Percentiles rank a stretch among this genome's conserved stretches.
phyloP scores from a whole-genome alignment of 768 basidiomycete species.

The Tephrocybe sp. region DNA sequence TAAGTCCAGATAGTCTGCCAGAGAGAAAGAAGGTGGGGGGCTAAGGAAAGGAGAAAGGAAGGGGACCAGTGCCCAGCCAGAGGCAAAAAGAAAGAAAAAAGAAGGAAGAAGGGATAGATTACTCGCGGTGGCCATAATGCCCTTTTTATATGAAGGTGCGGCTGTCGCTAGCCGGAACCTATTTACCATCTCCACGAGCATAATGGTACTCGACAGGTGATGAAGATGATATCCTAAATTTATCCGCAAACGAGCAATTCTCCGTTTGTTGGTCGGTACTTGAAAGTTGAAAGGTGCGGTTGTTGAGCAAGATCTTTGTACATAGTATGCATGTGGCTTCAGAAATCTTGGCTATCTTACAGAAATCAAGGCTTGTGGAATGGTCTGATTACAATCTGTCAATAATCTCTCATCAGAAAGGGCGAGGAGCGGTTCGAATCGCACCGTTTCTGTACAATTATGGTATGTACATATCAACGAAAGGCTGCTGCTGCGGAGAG shows the following conservation, averaged over 20 bases:
- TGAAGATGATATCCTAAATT: not conserved
- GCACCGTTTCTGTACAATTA: not conserved
- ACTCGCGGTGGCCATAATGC: not conserved
- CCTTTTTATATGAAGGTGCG: constrained; percentile 14
- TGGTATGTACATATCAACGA: too few relatives aligned
- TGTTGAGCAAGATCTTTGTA: not conserved
- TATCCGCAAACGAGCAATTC: too few relatives aligned
- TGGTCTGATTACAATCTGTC: not conserved
- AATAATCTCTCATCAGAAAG: not conserved
- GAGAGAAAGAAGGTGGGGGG: constrained; percentile 23
- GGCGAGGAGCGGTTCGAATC: not conserved
- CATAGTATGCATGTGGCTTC: not conserved
- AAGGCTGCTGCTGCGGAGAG: not conserved
- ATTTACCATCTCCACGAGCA: not conserved
- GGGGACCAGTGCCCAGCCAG: constrained; percentile 27
- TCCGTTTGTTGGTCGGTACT: too few relatives aligned
- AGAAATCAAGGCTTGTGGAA: not conserved
- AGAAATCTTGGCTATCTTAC: not conserved
- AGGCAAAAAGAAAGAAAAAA: constrained; percentile 23
- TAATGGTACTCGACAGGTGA: not conserved
- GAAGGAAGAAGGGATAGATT: constrained; percentile 13
- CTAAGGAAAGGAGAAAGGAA: constrained; percentile 26
- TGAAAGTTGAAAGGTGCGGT: too few relatives aligned
- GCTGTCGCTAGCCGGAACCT: constrained; percentile 12
- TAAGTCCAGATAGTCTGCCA: constrained; percentile 17